Base-by-base conservation (phyloP, 202 grass and related monocot genomes). In the Zizania palustris region DNA sequence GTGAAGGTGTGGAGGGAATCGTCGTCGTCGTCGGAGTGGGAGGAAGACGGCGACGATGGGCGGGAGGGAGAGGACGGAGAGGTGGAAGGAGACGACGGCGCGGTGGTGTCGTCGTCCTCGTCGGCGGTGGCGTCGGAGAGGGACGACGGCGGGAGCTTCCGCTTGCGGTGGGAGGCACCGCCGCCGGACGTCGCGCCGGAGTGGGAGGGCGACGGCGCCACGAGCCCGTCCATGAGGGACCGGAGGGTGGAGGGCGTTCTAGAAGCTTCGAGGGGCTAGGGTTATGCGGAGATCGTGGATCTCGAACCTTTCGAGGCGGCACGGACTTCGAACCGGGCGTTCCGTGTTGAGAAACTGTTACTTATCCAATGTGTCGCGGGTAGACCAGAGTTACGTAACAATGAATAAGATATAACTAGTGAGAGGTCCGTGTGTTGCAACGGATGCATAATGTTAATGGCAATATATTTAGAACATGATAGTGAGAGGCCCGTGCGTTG, bases 11-110 rank as follows among this genome's bases (percentile, higher is more conserved):
- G 77, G 76, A 93, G 84, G 14, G 91, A 93, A 54, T 93, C 88
- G 37, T 93, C 91, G 45, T 93, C 91, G 18, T 93, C 91, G 59
- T 93, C 90, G 9, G 91, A 93, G 63, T 88, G 88, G 41, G 91
- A 93, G 48, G 87, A 87, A 28, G 91, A 93, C 16, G 91, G 91
- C 3, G 91, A 90, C 0, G 88, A 89, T 0, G 82, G 80, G 38
- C 62, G 84, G 39, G 88, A 90, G 1, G 82, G 86, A 0, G 82
- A 84, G 37, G 86, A 82, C 19, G 80, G 81, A 58, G 73, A 79
- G 49, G 80, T 70, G 69, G 80, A 83, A 33, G 81, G 90, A 49
- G 81, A 84, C 7, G 76, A 84, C 39, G 77, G 86, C 11, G 85
- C 82, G 39, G 80, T 82, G 68, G 83, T 89, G 79, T 92, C 93